Evolutionary conservation across 192 early-diverging fungal species (phyloP), one percentile per base, ranked within the genome.

Genomic region (Backusella morwellensis): DNA sequence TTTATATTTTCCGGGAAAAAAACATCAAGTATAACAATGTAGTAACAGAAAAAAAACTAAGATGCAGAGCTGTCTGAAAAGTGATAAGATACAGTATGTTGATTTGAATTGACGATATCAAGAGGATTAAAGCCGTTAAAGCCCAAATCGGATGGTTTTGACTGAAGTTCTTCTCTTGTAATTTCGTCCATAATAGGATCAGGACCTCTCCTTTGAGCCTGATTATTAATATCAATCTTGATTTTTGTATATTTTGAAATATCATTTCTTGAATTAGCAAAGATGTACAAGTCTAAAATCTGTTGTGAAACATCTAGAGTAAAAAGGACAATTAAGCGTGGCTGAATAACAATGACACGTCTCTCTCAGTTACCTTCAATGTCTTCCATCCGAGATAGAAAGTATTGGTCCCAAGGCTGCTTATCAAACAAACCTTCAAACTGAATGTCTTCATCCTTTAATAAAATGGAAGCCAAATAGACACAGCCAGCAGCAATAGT

Each of bases 401-500:
- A 83, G 2, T 82, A 54, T 38, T 86, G 82, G 75, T 85, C 82
- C 89, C 89, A 90, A 19, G 85, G 81, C 12, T 83, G 75, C 0
- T 80, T 79, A 59, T 81, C 63, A 26, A 76, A 68, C 15, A 81
- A 75, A 35, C 77, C 79, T 9, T 56, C 75, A 56, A 85, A 87
- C 63, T 38, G 17, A 8, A 26, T 9, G 69, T 80, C 67, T 81
- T 84, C 67, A 68, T 80, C 70, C 69, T 77, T 67, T 23, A 81
- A 77, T 63, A 90, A 59, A 29, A 82, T 77, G 6, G 83, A 72
- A 23, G 90, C 88, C 21, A 92, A 78, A 73, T 88, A 91, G 17
- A 91, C 84, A n/a, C 85, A 86, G 12, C 86, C 91, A 66, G 87
- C 83, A 1, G 91, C 91, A 47, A 92, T 88, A 2, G 87, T 83